Percentiles rank a stretch among this genome's conserved stretches.
These are phyloP conservation scores for Barnettozyma sp. DNA, from an alignment of 805 yeast genomes.

Conservation along the genomic window DNA sequence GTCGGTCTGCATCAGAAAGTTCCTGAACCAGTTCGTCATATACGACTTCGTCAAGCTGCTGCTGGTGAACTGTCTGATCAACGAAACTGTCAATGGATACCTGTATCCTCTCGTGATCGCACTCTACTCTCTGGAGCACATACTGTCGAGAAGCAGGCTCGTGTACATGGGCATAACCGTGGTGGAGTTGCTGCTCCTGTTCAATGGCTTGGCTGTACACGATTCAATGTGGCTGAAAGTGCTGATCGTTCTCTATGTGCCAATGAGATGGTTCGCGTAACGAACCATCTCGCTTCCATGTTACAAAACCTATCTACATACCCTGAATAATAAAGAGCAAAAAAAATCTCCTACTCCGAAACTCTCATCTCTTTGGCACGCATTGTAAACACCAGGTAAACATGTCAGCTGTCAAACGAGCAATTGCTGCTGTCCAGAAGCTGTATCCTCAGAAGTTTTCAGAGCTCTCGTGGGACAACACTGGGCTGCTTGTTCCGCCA, in stretches of 20 bases:
- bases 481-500: conserved; percentile 72
- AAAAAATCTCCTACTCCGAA: not conserved
- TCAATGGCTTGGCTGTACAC: conserved; percentile 2
- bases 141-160: not conserved
- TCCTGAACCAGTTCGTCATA: too few relatives aligned
- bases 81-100: not conserved
- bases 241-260: conserved; percentile 1
- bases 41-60: not conserved
- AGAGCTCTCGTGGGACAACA: conserved; percentile 90
- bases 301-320: not conserved
- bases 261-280: conserved; percentile 2
- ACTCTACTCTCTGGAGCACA: not conserved
- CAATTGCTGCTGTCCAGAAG: conserved; percentile 52
- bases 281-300: not conserved
- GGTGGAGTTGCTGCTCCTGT: conserved; percentile 1
- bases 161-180: not conserved
- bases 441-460: conserved; percentile 80
- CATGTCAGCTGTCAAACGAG: conserved; percentile 38
- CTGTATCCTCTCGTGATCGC: not conserved
- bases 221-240: conserved; percentile 4
- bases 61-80: not conserved
- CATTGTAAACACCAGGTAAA: too few relatives aligned
- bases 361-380: too few relatives aligned
- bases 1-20: too few relatives aligned
- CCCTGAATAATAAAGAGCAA: too few relatives aligned